These are phyloP conservation scores for Fusarium redolens DNA, from an alignment of 2,329 filamentous ascomycete genomes.

Conservation along the genomic window DNA sequence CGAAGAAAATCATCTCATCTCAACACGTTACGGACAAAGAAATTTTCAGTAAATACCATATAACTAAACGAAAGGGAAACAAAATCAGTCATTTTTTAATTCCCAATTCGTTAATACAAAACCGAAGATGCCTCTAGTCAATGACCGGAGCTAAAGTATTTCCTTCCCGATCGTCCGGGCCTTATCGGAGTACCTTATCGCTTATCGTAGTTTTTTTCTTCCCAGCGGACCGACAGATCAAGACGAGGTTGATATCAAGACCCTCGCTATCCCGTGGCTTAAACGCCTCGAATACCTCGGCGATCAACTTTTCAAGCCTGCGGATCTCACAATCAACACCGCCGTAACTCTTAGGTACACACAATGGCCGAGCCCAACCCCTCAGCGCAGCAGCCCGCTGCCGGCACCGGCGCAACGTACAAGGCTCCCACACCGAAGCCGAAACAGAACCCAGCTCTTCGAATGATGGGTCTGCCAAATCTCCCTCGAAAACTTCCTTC, in stretches of 20 bases:
- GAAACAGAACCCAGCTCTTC: conserved; percentile 75
- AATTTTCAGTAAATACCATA: neutral
- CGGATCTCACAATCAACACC: neutral
- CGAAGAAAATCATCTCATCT: neutral
- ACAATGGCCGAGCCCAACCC: conserved; percentile 43
- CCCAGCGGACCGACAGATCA: conserved; percentile 20
- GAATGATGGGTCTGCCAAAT: conserved; percentile 86
- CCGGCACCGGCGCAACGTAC: conserved; percentile 43
- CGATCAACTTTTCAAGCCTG: neutral
- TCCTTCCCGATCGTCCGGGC: conserved; percentile 33
- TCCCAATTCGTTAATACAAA: neutral
- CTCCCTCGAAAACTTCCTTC: conserved; percentile 88
- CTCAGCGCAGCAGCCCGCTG: conserved; percentile 41
- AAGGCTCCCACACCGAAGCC: conserved; percentile 55
- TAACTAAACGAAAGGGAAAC: neutral
- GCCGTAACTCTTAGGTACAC: neutral
- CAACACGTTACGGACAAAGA: neutral
- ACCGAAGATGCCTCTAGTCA: neutral
- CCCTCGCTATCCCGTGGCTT: conserved; percentile 17
- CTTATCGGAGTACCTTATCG: conserved; percentile 38
- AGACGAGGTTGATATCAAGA: conserved; percentile 20
- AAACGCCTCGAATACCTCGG: conserved; percentile 14
- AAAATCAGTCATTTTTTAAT: neutral
- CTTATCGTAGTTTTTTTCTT: conserved; percentile 38
- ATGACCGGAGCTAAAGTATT: conserved; percentile 37